Evolutionary conservation across 2,329 filamentous ascomycete species (phyloP).

Genomic region (Akanthomyces muscarius): DNA sequence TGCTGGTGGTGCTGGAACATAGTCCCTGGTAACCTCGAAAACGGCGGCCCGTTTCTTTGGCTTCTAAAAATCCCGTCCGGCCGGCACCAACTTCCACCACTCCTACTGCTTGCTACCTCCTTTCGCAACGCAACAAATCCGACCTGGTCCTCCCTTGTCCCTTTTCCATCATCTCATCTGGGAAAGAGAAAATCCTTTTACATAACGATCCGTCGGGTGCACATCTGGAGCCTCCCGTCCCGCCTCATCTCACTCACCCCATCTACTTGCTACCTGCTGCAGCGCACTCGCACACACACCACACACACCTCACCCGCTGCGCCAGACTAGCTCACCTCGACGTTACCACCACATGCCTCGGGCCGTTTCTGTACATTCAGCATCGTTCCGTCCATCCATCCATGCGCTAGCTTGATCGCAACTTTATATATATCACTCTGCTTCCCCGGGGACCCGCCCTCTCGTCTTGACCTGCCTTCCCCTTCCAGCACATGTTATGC

Average conservation of each 20-base stretch:
- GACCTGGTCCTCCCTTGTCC: neutral
- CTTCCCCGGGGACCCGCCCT: conserved; percentile 16
- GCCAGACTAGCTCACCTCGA: conserved; percentile 15
- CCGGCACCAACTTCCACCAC: neutral
- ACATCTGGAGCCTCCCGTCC: neutral
- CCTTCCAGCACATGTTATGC: conserved; percentile 36
- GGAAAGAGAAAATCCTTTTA: neutral
- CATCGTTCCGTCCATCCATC: conserved; percentile 18
- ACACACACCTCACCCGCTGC: neutral
- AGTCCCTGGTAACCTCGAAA: conserved; percentile 12
- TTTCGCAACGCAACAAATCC: conserved; percentile 3
- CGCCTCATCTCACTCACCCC: conserved; percentile 1
- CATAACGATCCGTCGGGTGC: neutral
- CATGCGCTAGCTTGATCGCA: conserved; percentile 18
- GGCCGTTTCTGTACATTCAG: conserved; percentile 19
- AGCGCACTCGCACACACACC: neutral
- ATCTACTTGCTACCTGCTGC: neutral
- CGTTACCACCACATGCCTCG: conserved; percentile 20
- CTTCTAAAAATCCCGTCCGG: conserved; percentile 7
- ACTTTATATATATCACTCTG: conserved; percentile 20
- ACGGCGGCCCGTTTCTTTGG: conserved; percentile 14
- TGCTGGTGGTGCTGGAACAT: neutral
- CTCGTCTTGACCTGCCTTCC: conserved; percentile 15
- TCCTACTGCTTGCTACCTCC: neutral
- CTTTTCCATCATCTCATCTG: neutral